Percentiles rank a stretch among this genome's conserved stretches.
Evolutionary conservation across 805 yeast species (phyloP).

Genomic region (Barnettozyma vustinii): DNA sequence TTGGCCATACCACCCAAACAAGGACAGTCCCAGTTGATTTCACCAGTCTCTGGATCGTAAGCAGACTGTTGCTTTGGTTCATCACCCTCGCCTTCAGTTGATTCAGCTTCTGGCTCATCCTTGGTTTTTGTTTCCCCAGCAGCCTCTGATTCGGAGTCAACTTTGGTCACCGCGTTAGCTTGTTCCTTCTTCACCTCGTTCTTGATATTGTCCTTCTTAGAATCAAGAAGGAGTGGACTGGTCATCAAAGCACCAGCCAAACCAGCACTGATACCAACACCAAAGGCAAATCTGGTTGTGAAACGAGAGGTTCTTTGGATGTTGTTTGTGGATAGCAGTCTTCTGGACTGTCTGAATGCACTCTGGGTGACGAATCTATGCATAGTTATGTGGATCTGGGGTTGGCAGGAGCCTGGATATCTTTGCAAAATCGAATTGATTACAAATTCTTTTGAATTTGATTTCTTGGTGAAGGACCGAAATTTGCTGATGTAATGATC

Average conservation of each 20-base stretch:
- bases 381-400: neutral
- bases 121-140: neutral
- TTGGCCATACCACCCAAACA: slow-evolving; percentile 98
- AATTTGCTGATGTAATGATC: neutral
- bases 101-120: slow-evolving; percentile 1
- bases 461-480: neutral
- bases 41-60: slow-evolving; percentile 94
- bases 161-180: slow-evolving; percentile 2
- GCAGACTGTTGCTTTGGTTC: slow-evolving; percentile 57
- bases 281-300: neutral
- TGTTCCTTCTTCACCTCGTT: neutral
- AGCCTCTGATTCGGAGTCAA: neutral
- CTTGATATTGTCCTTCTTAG: neutral
- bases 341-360: slow-evolving; percentile 1
- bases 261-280: slow-evolving; percentile 1
- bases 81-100: slow-evolving; percentile 22
- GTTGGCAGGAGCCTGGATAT: neutral
- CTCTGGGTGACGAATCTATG: neutral
- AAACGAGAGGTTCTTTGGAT: neutral
- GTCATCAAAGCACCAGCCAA: neutral
- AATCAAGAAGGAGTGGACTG: slow-evolving; percentile 1
- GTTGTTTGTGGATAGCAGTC: neutral
- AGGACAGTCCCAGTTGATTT: slow-evolving; percentile 99
- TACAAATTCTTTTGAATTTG: neutral
- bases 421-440: neutral